These are phyloP conservation scores for Batrachochytrium dendrobatidis DNA, from an alignment of 371 early-diverging fungal species.

Conservation along the genomic window DNA sequence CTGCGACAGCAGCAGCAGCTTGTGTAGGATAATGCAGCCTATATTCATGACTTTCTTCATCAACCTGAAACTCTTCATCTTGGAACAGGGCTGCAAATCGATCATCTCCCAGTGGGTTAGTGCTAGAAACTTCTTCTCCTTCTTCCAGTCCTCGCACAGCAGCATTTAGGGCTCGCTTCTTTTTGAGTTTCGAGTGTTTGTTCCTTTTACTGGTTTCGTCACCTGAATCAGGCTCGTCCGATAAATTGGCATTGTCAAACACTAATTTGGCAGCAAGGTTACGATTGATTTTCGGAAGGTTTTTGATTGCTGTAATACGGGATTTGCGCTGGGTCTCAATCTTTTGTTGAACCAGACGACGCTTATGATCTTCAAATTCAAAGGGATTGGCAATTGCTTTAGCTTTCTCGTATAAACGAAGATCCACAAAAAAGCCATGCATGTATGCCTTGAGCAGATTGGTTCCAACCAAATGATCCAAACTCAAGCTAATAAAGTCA, in stretches of 20 bases:
- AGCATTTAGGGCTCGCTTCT: too few species aligned
- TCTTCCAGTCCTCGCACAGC: conserved; percentile 1
- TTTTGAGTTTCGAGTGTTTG: conserved; percentile 38
- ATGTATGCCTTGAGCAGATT: conserved; percentile 92
- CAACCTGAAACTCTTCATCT: conserved; percentile 90
- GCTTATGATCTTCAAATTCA: conserved; percentile 87
- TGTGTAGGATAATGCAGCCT: conserved; percentile 72
- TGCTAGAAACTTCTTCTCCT: conserved; percentile 21
- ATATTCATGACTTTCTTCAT: conserved; percentile 77
- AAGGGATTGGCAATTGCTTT: conserved; percentile 94
- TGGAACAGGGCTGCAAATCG: conserved; percentile 87
- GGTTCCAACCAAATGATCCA: conserved; percentile 91
- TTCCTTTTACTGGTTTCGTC: conserved; percentile 40
- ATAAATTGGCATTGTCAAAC: conserved; percentile 30
- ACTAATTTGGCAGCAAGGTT: conserved; percentile 70
- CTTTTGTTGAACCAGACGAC: conserved; percentile 67
- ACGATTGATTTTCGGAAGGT: conserved; percentile 86
- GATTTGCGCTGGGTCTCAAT: conserved; percentile 80
- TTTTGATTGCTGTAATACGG: conserved; percentile 80
- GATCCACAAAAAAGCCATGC: conserved; percentile 97
- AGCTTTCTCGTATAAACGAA: conserved; percentile 92
- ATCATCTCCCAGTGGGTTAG: conserved; percentile 60
- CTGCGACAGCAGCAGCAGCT: conserved; percentile 6
- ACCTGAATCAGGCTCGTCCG: conserved; percentile 26
- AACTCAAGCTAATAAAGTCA: conserved; percentile 52